Evolutionary conservation across 345 rosid genomes (phyloP).

Genomic region (Tarenaya hassleriana): DNA sequence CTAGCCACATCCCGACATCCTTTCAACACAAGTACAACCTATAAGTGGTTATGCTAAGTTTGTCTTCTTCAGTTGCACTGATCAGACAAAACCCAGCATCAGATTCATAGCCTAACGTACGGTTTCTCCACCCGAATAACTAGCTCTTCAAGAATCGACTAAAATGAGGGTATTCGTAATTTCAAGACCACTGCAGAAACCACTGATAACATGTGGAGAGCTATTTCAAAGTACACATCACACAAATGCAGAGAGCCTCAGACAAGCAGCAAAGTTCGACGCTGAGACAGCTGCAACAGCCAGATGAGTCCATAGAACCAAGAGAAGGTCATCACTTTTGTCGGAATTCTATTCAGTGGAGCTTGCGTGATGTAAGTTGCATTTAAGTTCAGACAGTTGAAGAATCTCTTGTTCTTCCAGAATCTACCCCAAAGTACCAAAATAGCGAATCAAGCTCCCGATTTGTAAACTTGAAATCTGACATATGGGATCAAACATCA

Average conservation of each 20-base stretch:
- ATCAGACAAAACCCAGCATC: conserved; percentile 3
- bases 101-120: conserved; percentile 2
- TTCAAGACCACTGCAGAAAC: conserved; percentile 1
- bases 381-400: background rate
- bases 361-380: conserved; percentile 1
- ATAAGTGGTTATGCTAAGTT: background rate
- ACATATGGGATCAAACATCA: conserved; percentile 12
- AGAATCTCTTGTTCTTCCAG: background rate
- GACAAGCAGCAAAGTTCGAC: background rate
- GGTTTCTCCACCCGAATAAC: conserved; percentile 1
- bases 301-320: too few relatives aligned
- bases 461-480: conserved; percentile 3
- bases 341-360: background rate
- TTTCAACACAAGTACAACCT: conserved; percentile 15
- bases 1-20: conserved; percentile 99
- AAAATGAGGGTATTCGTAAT: background rate
- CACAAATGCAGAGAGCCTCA: background rate
- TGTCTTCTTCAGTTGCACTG: background rate
- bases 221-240: background rate
- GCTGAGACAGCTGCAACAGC: too few relatives aligned
- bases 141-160: background rate
- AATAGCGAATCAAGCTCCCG: background rate
- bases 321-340: conserved; percentile 8
- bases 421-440: background rate
- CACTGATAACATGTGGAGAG: conserved; percentile 4